phyloP scores from a whole-genome alignment of 306 rosid species.

The Pachyrhizus erosus region DNA sequence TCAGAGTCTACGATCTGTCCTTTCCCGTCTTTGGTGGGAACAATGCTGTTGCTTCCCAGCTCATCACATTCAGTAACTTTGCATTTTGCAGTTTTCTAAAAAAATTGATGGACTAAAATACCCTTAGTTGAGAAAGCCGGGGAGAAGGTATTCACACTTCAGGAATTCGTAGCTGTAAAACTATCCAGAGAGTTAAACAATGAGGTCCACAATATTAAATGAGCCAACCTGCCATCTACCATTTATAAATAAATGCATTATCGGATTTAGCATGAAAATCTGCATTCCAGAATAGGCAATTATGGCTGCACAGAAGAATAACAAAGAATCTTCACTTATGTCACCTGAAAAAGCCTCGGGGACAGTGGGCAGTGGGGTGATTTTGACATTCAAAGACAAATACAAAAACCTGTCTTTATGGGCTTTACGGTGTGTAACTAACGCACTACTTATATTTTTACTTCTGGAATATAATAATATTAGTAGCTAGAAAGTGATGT shows the following conservation, averaged over 20 bases:
- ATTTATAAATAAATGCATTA: background rate
- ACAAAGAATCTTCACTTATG: background rate
- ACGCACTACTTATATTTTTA: background rate
- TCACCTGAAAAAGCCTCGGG: background rate
- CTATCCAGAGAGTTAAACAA: background rate
- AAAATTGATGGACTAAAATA: conserved; percentile 32
- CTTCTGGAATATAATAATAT: background rate
- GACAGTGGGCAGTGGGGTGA: background rate
- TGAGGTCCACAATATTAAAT: conserved; percentile 25
- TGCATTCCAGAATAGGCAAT: conserved; percentile 7
- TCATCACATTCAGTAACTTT: conserved; percentile 35
- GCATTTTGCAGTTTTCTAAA: conserved; percentile 24
- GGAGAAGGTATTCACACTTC: background rate
- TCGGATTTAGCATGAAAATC: background rate
- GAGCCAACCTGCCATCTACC: background rate
- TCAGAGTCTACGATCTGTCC: conserved; percentile 38
- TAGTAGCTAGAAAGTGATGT: background rate
- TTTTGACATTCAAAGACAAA: conserved; percentile 1
- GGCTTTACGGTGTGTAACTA: background rate
- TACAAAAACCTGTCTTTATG: background rate
- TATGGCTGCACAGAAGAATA: background rate
- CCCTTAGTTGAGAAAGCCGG: conserved; percentile 23
- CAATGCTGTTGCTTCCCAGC: conserved; percentile 50
- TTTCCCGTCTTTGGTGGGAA: conserved; percentile 41
- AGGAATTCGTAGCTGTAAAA: background rate